Percentiles rank a stretch among this genome's conserved stretches.
These are phyloP conservation scores for Begonia peltatifolia DNA, from an alignment of 306 rosid genomes.

Conservation along the genomic window DNA sequence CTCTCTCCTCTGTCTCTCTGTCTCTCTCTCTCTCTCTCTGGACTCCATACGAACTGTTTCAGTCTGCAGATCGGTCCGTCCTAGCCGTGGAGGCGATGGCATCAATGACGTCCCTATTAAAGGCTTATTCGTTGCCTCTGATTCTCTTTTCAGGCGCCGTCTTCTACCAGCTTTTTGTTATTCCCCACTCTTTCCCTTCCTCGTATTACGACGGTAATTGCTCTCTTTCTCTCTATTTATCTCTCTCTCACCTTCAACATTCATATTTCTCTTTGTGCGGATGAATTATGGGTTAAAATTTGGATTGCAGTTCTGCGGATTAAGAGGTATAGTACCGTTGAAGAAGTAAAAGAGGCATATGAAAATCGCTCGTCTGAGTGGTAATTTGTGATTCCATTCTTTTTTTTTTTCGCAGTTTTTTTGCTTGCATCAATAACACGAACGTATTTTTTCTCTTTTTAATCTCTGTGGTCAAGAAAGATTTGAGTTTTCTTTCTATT, in stretches of 20 bases:
- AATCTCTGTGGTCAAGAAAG: no score
- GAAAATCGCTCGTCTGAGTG: conserved; percentile 37
- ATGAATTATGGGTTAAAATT: neutral
- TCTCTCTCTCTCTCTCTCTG: no score
- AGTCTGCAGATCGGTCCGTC: no score
- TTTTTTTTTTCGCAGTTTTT: neutral
- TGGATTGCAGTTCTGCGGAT: conserved; percentile 38
- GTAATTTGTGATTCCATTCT: conserved; percentile 19
- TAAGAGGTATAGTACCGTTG: conserved; percentile 35
- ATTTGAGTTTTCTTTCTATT: no score
- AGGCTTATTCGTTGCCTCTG: conserved; percentile 57
- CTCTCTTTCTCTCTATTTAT: neutral
- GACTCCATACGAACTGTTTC: no score
- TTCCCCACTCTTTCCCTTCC: conserved; percentile 73
- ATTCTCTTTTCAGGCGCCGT: conserved; percentile 51
- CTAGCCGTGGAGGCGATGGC: conserved; percentile 5
- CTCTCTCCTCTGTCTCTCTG: no score
- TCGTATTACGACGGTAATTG: conserved; percentile 65
- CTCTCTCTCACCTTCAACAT: neutral
- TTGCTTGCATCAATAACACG: neutral
- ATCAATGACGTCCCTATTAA: conserved; percentile 37
- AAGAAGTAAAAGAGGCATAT: conserved; percentile 52
- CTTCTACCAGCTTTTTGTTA: conserved; percentile 57
- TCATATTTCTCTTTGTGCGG: neutral
- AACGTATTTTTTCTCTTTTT: no score